These are phyloP conservation scores for Pseudocercospora macadamiae DNA, from an alignment of 2,329 filamentous ascomycete genomes.

Conservation along the genomic window DNA sequence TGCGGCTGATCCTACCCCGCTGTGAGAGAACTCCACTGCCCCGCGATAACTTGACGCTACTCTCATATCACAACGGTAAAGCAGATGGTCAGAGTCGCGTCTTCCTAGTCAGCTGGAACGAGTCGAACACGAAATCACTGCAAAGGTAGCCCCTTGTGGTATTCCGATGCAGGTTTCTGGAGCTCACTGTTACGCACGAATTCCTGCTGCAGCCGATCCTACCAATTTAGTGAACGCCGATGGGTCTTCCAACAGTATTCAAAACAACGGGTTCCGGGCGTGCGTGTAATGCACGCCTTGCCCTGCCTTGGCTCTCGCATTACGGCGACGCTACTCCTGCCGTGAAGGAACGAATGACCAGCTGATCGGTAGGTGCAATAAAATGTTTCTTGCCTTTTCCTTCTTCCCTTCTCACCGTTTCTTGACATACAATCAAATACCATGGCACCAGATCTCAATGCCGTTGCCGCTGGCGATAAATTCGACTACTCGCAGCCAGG, in stretches of 20 bases:
- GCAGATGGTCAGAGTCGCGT: too few species aligned
- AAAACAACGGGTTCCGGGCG: too few species aligned
- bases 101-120: conserved; percentile 4
- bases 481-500: conserved; percentile 51
- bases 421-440: background rate
- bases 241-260: too few species aligned
- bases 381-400: background rate
- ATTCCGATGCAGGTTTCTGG: background rate
- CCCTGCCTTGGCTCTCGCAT: background rate
- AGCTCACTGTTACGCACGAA: background rate
- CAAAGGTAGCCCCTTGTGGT: background rate
- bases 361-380: background rate
- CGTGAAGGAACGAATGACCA: background rate
- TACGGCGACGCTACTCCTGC: background rate
- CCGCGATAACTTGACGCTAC: background rate
- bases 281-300: background rate
- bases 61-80: background rate
- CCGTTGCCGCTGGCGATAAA: conserved; percentile 37
- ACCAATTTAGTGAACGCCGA: too few species aligned
- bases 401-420: background rate
- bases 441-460: conserved; percentile 51
- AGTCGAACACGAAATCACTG: background rate
- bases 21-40: background rate
- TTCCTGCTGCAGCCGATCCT: too few species aligned
- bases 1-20: background rate